These are phyloP conservation scores for Colletotrichum caudatum DNA, from an alignment of 2,329 filamentous ascomycete genomes.

Conservation along the genomic window DNA sequence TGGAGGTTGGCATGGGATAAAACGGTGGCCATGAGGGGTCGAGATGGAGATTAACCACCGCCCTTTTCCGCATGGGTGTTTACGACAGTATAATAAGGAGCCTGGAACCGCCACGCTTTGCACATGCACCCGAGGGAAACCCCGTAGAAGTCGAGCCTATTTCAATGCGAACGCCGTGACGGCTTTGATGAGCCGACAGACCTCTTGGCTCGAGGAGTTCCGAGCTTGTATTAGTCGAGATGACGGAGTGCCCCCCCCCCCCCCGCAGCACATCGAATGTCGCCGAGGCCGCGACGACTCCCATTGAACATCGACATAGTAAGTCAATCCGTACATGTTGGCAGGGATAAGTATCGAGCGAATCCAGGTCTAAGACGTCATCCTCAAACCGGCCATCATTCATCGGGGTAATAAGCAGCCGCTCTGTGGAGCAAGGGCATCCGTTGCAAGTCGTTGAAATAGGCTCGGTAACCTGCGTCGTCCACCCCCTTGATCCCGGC, in stretches of 20 bases:
- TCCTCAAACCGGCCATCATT: not conserved
- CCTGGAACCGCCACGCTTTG: not conserved
- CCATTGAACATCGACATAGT: not conserved
- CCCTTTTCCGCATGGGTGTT: too few relatives aligned
- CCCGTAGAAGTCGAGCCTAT: not conserved
- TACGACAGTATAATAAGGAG: not conserved
- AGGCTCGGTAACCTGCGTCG: slow-evolving; percentile 34
- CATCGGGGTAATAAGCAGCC: not conserved
- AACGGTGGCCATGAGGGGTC: not conserved
- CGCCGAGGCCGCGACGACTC: not conserved
- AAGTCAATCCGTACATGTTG: not conserved
- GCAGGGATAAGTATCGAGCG: too few relatives aligned
- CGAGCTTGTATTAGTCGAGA: not conserved
- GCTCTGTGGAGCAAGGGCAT: slow-evolving; percentile 14
- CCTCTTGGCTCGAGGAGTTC: not conserved
- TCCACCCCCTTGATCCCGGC: slow-evolving; percentile 40
- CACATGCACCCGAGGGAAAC: slow-evolving; percentile 26
- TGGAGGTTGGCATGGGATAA: too few relatives aligned
- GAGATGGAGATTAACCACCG: not conserved
- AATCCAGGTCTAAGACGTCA: not conserved
- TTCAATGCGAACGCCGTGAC: not conserved
- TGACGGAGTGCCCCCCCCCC: not conserved
- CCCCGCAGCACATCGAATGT: not conserved
- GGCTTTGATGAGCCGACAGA: too few relatives aligned
- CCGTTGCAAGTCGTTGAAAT: slow-evolving; percentile 41